phyloP scores from a whole-genome alignment of 331 rosid species.

The Malus hybrid region DNA sequence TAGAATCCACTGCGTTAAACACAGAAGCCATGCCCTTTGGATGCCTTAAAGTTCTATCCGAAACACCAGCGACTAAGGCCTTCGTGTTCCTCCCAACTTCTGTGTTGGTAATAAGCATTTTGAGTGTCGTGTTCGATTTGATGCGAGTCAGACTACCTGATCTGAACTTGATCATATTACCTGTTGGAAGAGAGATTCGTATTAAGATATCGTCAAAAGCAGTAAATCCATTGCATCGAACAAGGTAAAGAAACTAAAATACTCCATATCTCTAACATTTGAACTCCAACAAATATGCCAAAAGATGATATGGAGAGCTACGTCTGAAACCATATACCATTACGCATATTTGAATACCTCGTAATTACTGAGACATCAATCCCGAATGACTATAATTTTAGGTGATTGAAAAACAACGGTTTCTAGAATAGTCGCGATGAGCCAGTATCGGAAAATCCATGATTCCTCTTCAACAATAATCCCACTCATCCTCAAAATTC shows the following conservation, averaged over 20 bases:
- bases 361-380: no score
- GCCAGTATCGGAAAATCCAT: background rate
- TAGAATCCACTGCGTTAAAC: slow-evolving; percentile 77
- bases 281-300: background rate
- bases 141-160: slow-evolving; percentile 65
- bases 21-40: slow-evolving; percentile 73
- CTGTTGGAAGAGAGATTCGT: slow-evolving; percentile 39
- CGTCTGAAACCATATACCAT: no score
- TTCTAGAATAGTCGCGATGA: background rate
- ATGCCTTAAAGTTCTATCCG: slow-evolving; percentile 77
- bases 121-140: slow-evolving; percentile 53
- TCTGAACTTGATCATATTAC: slow-evolving; percentile 83
- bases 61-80: slow-evolving; percentile 90
- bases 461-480: background rate
- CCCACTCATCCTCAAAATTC: background rate
- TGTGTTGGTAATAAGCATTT: slow-evolving; percentile 93
- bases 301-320: background rate
- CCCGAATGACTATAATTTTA: background rate
- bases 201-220: slow-evolving; percentile 8
- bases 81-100: slow-evolving; percentile 92
- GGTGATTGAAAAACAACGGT: background rate
- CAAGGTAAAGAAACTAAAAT: background rate
- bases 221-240: background rate
- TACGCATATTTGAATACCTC: no score
- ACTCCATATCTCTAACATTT: background rate